Evolutionary conservation across 352 stramenopile species (phyloP).

Genomic region (Phytopythium montanum): DNA sequence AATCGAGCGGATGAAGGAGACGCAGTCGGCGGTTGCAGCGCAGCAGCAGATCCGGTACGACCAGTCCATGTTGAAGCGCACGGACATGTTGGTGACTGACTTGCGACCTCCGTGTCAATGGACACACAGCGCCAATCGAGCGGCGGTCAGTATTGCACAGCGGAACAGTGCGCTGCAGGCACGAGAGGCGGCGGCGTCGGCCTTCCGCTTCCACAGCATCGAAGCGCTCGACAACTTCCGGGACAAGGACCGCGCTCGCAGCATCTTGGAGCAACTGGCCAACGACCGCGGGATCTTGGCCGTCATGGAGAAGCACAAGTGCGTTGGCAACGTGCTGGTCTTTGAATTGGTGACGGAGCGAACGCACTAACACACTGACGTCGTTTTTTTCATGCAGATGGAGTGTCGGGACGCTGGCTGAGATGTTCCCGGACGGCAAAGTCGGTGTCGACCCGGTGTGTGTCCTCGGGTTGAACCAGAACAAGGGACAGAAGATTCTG

Average conservation of each 20-base stretch:
- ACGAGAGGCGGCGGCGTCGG: constrained; percentile 32
- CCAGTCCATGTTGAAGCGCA: constrained; percentile 2
- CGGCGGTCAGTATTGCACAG: constrained; percentile 52
- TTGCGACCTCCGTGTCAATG: neutral
- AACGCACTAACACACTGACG: neutral
- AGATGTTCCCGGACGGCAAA: constrained; percentile 91
- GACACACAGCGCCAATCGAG: constrained; percentile 39
- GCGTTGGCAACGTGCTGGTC: constrained; percentile 6
- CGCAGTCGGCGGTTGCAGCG: constrained; percentile 28
- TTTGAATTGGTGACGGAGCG: too few relatives aligned
- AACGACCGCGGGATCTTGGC: constrained; percentile 86
- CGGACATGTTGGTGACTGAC: neutral
- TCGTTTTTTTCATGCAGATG: constrained; percentile 35
- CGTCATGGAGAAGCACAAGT: constrained; percentile 89
- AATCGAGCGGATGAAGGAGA: constrained; percentile 55
- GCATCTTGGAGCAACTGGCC: constrained; percentile 82
- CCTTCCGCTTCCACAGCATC: constrained; percentile 71
- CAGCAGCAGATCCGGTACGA: constrained; percentile 46
- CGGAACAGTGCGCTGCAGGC: constrained; percentile 38
- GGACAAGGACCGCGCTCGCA: constrained; percentile 46
- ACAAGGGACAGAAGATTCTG: constrained; percentile 93
- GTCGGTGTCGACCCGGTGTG: constrained; percentile 86
- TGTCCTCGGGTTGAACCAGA: constrained; percentile 93
- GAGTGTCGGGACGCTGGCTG: constrained; percentile 80
- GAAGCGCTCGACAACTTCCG: constrained; percentile 56